Conservation (phyloP, 1,284 basidiomycete species). For the Heterobasidion parviporum region DNA sequence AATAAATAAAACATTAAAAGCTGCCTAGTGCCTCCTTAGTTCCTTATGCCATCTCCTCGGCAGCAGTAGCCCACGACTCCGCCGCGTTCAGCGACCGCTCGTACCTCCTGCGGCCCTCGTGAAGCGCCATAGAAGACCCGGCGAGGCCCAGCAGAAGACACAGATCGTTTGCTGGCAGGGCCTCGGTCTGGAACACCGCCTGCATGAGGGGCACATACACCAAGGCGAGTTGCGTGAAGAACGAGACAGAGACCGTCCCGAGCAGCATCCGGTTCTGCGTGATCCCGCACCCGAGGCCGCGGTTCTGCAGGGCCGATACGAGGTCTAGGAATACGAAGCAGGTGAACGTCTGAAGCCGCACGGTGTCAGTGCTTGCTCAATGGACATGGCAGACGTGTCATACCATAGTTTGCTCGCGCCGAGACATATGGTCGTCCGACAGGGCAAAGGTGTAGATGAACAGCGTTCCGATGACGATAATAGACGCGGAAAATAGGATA, state of each 20-base stretch:
- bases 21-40: neutral
- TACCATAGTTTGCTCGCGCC: slow-evolving; percentile 92
- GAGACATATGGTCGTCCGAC: slow-evolving; percentile 73
- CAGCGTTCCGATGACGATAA: slow-evolving; percentile 85
- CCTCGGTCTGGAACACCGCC: slow-evolving; percentile 88
- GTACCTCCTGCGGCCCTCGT: slow-evolving; percentile 76
- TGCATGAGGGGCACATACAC: slow-evolving; percentile 92
- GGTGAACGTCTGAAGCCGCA: slow-evolving; percentile 74
- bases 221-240: slow-evolving; percentile 76
- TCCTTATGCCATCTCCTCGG: slow-evolving; percentile 36
- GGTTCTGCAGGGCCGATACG: slow-evolving; percentile 90
- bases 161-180: slow-evolving; percentile 65
- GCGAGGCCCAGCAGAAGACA: slow-evolving; percentile 67
- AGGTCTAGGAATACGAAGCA: slow-evolving; percentile 96
- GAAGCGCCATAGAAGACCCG: slow-evolving; percentile 59
- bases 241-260: slow-evolving; percentile 78
- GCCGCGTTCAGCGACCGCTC: slow-evolving; percentile 48
- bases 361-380: too few relatives aligned
- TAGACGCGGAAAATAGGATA: slow-evolving; percentile 83
- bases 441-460: slow-evolving; percentile 84
- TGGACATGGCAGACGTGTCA: slow-evolving; percentile 16
- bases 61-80: slow-evolving; percentile 23
- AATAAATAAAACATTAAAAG: too few relatives aligned
- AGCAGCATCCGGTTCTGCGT: slow-evolving; percentile 86
- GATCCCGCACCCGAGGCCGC: slow-evolving; percentile 76